Evolutionary conservation across 139 green algal genomes (phyloP).

Genomic region (Chlorella sorokiniana): DNA sequence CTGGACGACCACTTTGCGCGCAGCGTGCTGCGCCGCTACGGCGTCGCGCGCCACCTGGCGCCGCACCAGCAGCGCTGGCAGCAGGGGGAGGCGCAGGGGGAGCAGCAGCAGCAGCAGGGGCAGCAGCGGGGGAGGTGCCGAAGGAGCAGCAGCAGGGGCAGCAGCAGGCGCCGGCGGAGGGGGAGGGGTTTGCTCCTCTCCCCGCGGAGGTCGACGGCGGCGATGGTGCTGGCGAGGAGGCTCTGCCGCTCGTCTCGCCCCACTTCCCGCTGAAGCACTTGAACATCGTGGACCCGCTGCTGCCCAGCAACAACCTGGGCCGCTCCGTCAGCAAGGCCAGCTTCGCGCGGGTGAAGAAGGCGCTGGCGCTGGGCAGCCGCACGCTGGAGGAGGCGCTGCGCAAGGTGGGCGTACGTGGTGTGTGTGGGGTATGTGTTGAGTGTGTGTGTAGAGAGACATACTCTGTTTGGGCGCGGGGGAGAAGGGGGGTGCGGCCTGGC

Average conservation of each 20-base stretch:
- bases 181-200: background rate
- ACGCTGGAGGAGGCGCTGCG: constrained; percentile 53
- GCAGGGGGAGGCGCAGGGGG: background rate
- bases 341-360: constrained; percentile 77
- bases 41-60: constrained; percentile 25
- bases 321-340: constrained; percentile 83
- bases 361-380: constrained; percentile 68
- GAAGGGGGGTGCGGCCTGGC: too few relatives aligned
- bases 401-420: constrained; percentile 25
- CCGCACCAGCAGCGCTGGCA: constrained; percentile 4
- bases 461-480: too few relatives aligned
- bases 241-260: background rate
- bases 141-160: background rate
- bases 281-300: constrained; percentile 95
- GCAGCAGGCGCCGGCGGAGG: too few relatives aligned
- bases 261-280: constrained; percentile 69
- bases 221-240: background rate
- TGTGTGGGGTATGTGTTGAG: background rate
- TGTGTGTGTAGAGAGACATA: background rate
- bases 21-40: constrained; percentile 54
- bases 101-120: background rate
- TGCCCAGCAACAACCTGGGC: constrained; percentile 96
- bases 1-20: constrained; percentile 41
- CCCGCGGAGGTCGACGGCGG: background rate
- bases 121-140: background rate